A percentile compares a stretch with the other conserved stretches of the same genome.
These are phyloP conservation scores for Avicennia marina DNA, from an alignment of 257 asterid genomes.

Conservation along the genomic window DNA sequence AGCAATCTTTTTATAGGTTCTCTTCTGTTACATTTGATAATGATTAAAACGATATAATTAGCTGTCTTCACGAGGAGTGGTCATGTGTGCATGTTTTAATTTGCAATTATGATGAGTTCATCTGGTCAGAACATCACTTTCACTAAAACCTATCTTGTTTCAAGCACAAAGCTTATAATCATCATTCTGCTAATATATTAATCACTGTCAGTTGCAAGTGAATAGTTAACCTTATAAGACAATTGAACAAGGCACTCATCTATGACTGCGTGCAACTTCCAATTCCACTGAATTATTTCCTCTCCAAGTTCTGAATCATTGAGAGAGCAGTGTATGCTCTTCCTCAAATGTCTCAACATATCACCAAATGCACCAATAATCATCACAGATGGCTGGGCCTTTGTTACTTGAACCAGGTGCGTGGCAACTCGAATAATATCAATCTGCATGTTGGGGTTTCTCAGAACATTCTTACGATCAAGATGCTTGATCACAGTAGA, in stretches of 20 bases:
- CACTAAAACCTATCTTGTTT: constrained; percentile 11
- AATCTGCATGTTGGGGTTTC: constrained; percentile 57
- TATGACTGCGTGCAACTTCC: constrained; percentile 43
- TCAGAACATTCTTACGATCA: constrained; percentile 68
- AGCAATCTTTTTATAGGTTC: constrained; percentile 21
- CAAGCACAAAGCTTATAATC: neutral
- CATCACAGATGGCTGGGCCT: constrained; percentile 55
- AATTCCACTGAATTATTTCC: constrained; percentile 52
- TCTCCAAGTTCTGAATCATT: constrained; percentile 61
- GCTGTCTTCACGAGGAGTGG: neutral
- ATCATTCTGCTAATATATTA: constrained; percentile 9
- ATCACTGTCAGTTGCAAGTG: constrained; percentile 10
- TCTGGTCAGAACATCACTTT: constrained; percentile 12
- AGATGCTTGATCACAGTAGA: constrained; percentile 73
- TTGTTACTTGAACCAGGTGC: constrained; percentile 48
- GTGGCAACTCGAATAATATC: constrained; percentile 68
- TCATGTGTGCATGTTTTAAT: neutral
- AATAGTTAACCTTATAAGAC: constrained; percentile 52
- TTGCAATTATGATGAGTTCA: constrained; percentile 1
- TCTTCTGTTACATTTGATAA: constrained; percentile 12
- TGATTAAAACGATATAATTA: neutral
- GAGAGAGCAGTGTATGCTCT: constrained; percentile 56
- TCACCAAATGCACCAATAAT: constrained; percentile 68
- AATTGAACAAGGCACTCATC: constrained; percentile 70
- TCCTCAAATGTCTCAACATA: constrained; percentile 73